A percentile compares a stretch with the other conserved stretches of the same genome.
phyloP scores from a whole-genome alignment of 768 basidiomycete species.

The Crucibulum laeve region DNA sequence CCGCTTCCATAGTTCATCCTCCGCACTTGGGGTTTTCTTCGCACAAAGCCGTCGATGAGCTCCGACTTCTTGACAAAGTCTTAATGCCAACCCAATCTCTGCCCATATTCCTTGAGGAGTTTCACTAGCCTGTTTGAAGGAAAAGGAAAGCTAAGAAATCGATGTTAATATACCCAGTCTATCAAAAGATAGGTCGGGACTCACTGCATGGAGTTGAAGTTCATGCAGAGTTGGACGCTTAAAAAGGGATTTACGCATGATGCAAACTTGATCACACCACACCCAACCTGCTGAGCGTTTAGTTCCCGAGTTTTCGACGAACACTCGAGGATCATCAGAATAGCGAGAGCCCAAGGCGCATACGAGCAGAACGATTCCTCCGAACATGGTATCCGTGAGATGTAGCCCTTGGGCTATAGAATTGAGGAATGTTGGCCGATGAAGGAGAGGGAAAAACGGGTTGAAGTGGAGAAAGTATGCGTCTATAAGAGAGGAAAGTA shows the following conservation, averaged over 20 bases:
- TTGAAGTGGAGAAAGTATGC: slow-evolving; percentile 62
- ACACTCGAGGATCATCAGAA: slow-evolving; percentile 59
- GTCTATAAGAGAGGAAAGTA: slow-evolving; percentile 52
- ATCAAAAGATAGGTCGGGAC: slow-evolving; percentile 13
- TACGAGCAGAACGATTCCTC: slow-evolving; percentile 48
- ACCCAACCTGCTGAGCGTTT: slow-evolving; percentile 52
- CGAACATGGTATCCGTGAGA: slow-evolving; percentile 44
- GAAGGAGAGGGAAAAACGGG: slow-evolving; percentile 58
- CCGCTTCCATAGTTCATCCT: slow-evolving; percentile 75
- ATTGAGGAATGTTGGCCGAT: slow-evolving; percentile 64
- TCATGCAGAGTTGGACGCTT: slow-evolving; percentile 63
- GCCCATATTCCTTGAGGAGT: slow-evolving; percentile 58
- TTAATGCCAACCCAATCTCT: slow-evolving; percentile 61
- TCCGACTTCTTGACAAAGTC: slow-evolving; percentile 72
- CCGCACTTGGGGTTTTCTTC: slow-evolving; percentile 28
- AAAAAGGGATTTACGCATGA: slow-evolving; percentile 55
- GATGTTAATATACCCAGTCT: slow-evolving; percentile 2
- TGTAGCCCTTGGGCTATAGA: slow-evolving; percentile 47
- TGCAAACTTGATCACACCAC: slow-evolving; percentile 63
- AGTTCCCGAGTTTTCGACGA: slow-evolving; percentile 40
- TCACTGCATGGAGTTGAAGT: slow-evolving; percentile 63
- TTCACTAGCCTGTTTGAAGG: slow-evolving; percentile 44
- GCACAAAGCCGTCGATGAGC: slow-evolving; percentile 46
- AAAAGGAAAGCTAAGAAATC: slow-evolving; percentile 36
- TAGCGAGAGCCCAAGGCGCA: slow-evolving; percentile 64